phyloP scores from a whole-genome alignment of 2,329 filamentous ascomycete species.

The Ceratocystis albifundus region DNA sequence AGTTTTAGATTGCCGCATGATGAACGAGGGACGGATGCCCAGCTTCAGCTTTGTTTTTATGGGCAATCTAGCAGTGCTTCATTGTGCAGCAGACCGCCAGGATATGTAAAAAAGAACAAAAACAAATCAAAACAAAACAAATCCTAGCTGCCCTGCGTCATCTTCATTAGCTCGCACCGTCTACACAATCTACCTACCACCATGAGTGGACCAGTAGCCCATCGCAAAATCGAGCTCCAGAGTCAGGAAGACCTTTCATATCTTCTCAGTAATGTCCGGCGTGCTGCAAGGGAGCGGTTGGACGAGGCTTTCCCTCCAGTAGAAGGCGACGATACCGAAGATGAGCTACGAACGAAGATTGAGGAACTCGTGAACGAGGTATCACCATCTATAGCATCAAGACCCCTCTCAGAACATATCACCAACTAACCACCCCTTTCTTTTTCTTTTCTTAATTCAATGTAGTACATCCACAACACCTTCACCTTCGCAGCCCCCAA shows the following conservation, averaged over 20 bases:
- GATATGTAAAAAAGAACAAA: background rate
- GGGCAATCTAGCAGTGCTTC: background rate
- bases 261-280: slow-evolving; percentile 57
- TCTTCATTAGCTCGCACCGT: background rate
- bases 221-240: slow-evolving; percentile 72
- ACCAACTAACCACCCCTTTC: background rate
- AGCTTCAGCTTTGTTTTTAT: background rate
- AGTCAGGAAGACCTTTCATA: slow-evolving; percentile 60
- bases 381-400: slow-evolving; percentile 20
- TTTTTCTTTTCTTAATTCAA: background rate
- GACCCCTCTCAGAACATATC: background rate
- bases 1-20: background rate
- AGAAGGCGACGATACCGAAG: slow-evolving; percentile 35
- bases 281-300: slow-evolving; percentile 55
- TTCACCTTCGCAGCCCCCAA: slow-evolving; percentile 48
- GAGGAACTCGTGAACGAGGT: slow-evolving; percentile 51
- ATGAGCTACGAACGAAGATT: slow-evolving; percentile 47
- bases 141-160: background rate
- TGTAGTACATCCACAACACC: slow-evolving; percentile 49
- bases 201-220: slow-evolving; percentile 35
- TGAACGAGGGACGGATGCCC: too few species aligned
- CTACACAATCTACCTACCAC: background rate
- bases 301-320: slow-evolving; percentile 56
- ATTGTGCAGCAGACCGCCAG: background rate
- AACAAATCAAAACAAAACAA: background rate